Percentiles rank a stretch among this genome's conserved stretches.
phyloP scores from a whole-genome alignment of 495 filamentous ascomycete genomes.

The Penicillium daleae region DNA sequence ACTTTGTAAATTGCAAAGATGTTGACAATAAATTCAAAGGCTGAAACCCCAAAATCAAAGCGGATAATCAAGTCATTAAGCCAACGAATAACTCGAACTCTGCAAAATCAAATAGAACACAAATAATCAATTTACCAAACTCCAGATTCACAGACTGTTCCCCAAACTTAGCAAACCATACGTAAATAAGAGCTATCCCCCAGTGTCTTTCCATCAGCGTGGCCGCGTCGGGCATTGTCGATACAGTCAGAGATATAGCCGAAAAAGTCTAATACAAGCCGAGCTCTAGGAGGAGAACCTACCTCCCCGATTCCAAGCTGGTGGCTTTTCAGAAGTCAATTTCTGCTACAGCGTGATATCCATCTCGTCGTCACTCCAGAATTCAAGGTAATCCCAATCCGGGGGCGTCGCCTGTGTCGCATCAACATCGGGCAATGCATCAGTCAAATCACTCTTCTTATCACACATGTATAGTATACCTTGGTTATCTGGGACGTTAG shows the following conservation, averaged over 20 bases:
- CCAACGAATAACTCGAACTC: background rate
- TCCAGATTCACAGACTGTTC: background rate
- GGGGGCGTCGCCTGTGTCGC: background rate
- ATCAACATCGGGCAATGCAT: background rate
- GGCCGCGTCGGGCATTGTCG: background rate
- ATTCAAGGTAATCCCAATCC: background rate
- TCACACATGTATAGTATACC: background rate
- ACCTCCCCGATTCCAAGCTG: background rate
- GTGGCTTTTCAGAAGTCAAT: background rate
- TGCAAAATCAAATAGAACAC: background rate
- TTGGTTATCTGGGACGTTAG: background rate
- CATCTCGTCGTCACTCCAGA: background rate
- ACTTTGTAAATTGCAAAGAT: background rate
- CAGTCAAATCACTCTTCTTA: background rate
- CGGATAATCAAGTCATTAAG: background rate
- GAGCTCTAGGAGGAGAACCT: background rate
- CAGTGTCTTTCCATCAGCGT: background rate
- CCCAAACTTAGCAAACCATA: background rate
- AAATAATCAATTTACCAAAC: background rate
- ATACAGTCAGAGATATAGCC: background rate
- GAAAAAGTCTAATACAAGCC: background rate
- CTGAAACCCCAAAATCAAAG: background rate
- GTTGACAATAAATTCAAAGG: background rate
- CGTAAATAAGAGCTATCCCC: background rate
- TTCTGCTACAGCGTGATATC: background rate